Evolutionary conservation across 1,284 basidiomycete species (phyloP), one percentile per base, ranked within the genome.

Genomic region (Schizophyllum amplum): DNA sequence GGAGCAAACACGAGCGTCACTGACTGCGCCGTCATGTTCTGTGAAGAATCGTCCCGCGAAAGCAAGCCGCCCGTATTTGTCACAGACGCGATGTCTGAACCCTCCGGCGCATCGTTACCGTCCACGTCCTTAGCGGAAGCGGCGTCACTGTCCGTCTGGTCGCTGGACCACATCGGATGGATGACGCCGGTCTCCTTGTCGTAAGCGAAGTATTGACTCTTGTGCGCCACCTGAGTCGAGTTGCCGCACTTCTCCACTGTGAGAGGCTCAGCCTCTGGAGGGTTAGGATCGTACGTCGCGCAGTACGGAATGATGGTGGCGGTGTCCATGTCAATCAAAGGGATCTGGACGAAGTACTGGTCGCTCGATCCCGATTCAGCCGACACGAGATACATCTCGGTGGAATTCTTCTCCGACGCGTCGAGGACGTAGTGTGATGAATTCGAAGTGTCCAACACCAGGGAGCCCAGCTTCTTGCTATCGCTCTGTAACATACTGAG

Each of bases 161-260:
- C 64, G 23, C 65, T 56, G 54, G 67, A 66, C 75, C 79, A 83
- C 64, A 82, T 76, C 4, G 86, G 86, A 24, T 71, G 71, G 58
- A 89, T 66, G 24, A 70, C 69, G 7, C 80, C 78, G 9, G 73
- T 78, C 1, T 56, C 57, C 4, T 72, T 66, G 60, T 84, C 72
- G 63, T 79, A 88, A 21, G 75, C 67, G 67, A 88, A 89, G 4
- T 73, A 63, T 66, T 89, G 87, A 62, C 81, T 83, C 64, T 68
- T 71, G 60, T 79, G 75, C 2, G 61, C 54, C 4, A 65, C 59
- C 0, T 1, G 17, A 1, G 58, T 63, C 20, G 60, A 59, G 48
- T 60, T 59, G 33, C 61, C 55, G 62, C 84, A 87, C 13, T 62
- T 64, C 55, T 76, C 67, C 65, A 81, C 75, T 3, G 72, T 75